Evolutionary conservation across 2,329 filamentous ascomycete species (phyloP).

Genomic region (Cladorrhinum sp.): DNA sequence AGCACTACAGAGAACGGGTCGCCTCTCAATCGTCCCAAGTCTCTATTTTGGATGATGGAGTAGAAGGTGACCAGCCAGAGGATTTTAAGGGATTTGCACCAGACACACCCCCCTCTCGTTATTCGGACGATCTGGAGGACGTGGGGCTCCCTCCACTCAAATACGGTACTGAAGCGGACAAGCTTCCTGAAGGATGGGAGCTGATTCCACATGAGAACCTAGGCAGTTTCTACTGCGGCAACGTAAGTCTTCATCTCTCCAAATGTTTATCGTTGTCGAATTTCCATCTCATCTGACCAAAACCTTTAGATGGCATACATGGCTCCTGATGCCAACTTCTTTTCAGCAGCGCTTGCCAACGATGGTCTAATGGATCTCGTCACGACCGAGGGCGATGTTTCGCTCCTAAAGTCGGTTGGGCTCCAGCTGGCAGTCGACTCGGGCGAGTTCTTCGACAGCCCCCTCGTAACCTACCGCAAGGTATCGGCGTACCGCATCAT

Average conservation of each 20-base stretch:
- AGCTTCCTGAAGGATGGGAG: constrained; percentile 75
- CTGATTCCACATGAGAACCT: constrained; percentile 70
- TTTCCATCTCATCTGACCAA: background rate
- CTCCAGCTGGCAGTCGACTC: constrained; percentile 71
- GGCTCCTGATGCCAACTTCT: constrained; percentile 84
- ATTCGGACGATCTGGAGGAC: constrained; percentile 8
- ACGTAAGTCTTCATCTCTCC: constrained; percentile 50
- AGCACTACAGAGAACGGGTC: constrained; percentile 55
- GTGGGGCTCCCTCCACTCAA: constrained; percentile 67
- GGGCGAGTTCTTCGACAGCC: constrained; percentile 75
- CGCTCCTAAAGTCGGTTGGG: constrained; percentile 61
- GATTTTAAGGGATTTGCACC: background rate
- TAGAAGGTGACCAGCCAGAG: background rate
- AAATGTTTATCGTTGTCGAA: background rate
- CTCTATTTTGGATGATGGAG: background rate
- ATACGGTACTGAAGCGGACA: constrained; percentile 77
- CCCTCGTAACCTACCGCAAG: constrained; percentile 77
- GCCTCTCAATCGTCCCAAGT: background rate
- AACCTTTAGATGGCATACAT: constrained; percentile 75
- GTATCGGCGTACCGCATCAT: constrained; percentile 82
- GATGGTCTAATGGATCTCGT: constrained; percentile 87
- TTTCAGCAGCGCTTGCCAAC: constrained; percentile 73
- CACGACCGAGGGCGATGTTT: constrained; percentile 72
- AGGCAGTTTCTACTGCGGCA: constrained; percentile 91
- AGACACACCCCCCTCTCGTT: background rate